phyloP scores from a whole-genome alignment of 2,329 filamentous ascomycete species.

The Xylariaceae sp. region DNA sequence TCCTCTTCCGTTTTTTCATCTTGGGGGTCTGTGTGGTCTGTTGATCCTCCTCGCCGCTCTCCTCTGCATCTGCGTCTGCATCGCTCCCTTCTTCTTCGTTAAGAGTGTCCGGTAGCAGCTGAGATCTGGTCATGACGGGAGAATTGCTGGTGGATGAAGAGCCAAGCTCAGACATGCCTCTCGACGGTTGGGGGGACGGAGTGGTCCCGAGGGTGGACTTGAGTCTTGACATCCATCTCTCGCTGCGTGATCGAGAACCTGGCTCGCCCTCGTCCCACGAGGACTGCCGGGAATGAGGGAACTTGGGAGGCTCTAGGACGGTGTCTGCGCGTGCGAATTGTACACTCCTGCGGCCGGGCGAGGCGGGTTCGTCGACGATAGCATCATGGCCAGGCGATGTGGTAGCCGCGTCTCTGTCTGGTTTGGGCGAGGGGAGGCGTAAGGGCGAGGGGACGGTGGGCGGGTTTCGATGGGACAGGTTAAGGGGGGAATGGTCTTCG shows the following conservation, averaged over 20 bases:
- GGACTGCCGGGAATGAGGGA: conserved; percentile 56
- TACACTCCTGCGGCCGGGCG: conserved; percentile 63
- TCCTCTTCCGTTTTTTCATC: conserved; percentile 63
- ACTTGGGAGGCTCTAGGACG: conserved; percentile 43
- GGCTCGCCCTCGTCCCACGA: conserved; percentile 67
- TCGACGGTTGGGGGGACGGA: conserved; percentile 45
- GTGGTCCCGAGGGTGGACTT: conserved; percentile 64
- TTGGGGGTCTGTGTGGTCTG: conserved; percentile 41
- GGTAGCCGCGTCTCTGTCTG: conserved; percentile 5
- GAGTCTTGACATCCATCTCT: conserved; percentile 74
- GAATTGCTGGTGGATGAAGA: conserved; percentile 44
- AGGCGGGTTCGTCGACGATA: conserved; percentile 27
- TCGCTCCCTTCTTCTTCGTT: conserved; percentile 63
- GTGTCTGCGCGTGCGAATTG: conserved; percentile 66
- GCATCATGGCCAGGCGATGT: conserved; percentile 18
- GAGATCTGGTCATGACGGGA: conserved; percentile 49
- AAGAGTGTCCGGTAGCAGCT: conserved; percentile 41
- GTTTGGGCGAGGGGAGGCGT: conserved; percentile 22
- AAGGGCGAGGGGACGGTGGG: conserved; percentile 16
- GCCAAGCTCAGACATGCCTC: conserved; percentile 34
- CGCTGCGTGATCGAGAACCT: conserved; percentile 55
- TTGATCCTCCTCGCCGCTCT: conserved; percentile 75
- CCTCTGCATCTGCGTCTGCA: conserved; percentile 80
- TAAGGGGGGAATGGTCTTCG: conserved; percentile 28
- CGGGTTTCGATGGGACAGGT: conserved; percentile 14